Evolutionary conservation across 495 filamentous ascomycete species (phyloP).

Genomic region (Neurospora sp.): DNA sequence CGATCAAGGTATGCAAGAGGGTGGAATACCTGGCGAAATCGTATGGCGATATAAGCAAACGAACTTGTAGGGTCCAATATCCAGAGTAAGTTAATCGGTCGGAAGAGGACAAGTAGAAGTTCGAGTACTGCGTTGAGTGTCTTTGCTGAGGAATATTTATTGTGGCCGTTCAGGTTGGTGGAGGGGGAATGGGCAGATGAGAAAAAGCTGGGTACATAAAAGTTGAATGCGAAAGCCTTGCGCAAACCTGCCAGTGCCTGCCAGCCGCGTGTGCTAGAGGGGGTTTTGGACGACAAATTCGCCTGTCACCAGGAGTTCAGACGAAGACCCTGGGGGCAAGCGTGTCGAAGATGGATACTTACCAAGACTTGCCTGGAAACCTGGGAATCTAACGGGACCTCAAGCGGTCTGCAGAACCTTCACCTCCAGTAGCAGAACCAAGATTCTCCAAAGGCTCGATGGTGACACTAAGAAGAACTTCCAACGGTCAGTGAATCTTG

Average conservation of each 20-base stretch:
- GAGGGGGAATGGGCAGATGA: neutral
- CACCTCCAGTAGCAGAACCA: neutral
- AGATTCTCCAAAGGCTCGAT: neutral
- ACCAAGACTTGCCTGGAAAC: neutral
- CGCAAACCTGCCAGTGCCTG: neutral
- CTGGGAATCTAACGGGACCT: neutral
- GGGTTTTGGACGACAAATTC: neutral
- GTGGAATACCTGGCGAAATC: neutral
- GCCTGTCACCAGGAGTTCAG: neutral
- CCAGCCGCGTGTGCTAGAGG: neutral
- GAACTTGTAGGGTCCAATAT: neutral
- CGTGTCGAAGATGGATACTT: neutral
- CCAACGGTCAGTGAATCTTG: neutral
- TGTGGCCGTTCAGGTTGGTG: neutral
- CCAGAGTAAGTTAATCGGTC: neutral
- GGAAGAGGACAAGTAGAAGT: neutral
- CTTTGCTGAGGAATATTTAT: neutral
- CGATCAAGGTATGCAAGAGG: neutral
- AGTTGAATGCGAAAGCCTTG: neutral
- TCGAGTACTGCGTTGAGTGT: neutral
- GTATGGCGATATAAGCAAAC: neutral
- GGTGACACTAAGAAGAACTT: neutral
- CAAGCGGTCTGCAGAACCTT: neutral
- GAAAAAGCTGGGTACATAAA: neutral
- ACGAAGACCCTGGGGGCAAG: neutral